Conservation (phyloP, 2,329 filamentous ascomycete species). For the Trichoderma koningiopsis region DNA sequence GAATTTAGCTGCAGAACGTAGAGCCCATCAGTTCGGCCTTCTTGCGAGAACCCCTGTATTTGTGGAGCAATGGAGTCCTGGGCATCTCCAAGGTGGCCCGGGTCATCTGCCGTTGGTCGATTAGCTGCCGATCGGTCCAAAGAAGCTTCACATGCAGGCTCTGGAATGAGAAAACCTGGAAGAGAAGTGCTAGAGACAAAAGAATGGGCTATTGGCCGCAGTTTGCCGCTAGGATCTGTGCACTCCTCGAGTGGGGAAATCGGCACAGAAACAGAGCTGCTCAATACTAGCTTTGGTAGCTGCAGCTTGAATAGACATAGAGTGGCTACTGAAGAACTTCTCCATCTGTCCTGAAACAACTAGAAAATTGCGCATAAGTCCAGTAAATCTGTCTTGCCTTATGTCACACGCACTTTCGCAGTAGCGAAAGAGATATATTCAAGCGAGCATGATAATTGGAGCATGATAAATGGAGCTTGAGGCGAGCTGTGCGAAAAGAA, state of each 20-base stretch:
- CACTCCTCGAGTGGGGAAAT: neutral
- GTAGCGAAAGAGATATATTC: neutral
- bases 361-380: neutral
- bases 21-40: neutral
- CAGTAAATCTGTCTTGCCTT: neutral
- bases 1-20: neutral
- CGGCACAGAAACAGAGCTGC: neutral
- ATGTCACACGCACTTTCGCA: neutral
- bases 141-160: slow-evolving; percentile 10
- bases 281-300: neutral
- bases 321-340: neutral
- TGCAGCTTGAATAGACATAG: neutral
- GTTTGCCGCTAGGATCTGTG: neutral
- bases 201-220: neutral
- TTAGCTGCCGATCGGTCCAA: slow-evolving; percentile 15
- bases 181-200: neutral
- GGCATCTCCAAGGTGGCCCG: slow-evolving; percentile 12
- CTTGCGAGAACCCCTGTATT: slow-evolving; percentile 2
- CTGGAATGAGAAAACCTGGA: neutral
- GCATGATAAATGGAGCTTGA: neutral
- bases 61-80: slow-evolving; percentile 15
- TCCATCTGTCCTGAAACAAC: neutral
- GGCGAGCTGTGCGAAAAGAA: neutral
- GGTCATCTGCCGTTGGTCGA: slow-evolving; percentile 18
- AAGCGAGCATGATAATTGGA: slow-evolving; percentile 3